phyloP scores from a whole-genome alignment of 257 asterid genomes.

The Solanum ossicruentum region DNA sequence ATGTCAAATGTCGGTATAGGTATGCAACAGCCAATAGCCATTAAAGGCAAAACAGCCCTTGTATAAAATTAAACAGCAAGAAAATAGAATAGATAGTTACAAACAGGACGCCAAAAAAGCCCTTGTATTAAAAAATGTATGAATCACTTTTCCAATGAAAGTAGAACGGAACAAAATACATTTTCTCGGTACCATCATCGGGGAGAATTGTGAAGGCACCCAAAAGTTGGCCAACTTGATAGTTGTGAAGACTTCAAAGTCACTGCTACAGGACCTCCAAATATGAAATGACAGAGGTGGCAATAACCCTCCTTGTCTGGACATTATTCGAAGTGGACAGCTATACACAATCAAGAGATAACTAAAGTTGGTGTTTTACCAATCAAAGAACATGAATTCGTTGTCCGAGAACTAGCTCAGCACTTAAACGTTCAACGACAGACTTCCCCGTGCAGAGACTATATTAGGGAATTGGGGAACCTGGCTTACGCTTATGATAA shows the following conservation, averaged over 20 bases:
- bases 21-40: neutral
- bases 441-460: neutral
- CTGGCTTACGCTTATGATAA: neutral
- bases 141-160: neutral
- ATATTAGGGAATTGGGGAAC: neutral
- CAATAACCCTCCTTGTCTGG: neutral
- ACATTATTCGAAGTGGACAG: neutral
- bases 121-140: neutral
- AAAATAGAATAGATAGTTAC: neutral
- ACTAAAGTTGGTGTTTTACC: neutral
- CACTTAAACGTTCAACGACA: neutral
- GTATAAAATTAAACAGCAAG: neutral
- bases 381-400: neutral
- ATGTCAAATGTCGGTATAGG: neutral
- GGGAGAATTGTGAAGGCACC: neutral
- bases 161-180: neutral
- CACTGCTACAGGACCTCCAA: neutral
- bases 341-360: neutral
- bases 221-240: neutral
- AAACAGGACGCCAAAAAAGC: neutral
- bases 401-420: neutral
- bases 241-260: neutral
- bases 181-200: neutral
- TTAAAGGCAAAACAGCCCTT: neutral
- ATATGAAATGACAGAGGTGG: neutral